phyloP scores from a whole-genome alignment of 2,329 filamentous ascomycete species.

The Ophiostoma australiae region DNA sequence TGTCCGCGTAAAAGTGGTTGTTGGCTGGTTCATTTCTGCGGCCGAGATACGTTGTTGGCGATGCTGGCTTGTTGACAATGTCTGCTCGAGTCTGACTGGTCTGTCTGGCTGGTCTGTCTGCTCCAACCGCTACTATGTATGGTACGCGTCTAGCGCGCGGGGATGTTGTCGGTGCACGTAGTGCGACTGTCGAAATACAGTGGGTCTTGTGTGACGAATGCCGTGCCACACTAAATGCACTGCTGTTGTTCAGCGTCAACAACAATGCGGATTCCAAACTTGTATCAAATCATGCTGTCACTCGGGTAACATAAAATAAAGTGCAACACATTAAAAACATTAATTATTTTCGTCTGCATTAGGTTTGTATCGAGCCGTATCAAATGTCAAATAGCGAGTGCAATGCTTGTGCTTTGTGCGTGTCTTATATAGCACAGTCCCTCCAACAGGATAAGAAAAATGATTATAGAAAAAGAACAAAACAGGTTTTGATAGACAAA shows the following conservation, averaged over 20 bases:
- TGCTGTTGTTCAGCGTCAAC: background rate
- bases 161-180: background rate
- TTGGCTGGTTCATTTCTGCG: slow-evolving; percentile 20
- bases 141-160: slow-evolving; percentile 1
- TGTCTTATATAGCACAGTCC: slow-evolving; percentile 4
- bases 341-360: slow-evolving; percentile 5
- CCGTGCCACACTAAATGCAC: background rate
- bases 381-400: background rate
- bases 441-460: slow-evolving; percentile 5
- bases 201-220: background rate
- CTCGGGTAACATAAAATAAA: too few relatives aligned
- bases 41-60: background rate
- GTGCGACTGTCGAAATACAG: background rate
- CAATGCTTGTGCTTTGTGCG: slow-evolving; percentile 14
- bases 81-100: too few relatives aligned
- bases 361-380: background rate
- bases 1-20: slow-evolving; percentile 27
- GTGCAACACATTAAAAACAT: background rate
- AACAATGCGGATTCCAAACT: background rate
- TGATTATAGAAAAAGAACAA: slow-evolving; percentile 17
- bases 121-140: background rate
- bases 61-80: background rate
- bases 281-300: too few relatives aligned
- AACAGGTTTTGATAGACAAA: slow-evolving; percentile 4
- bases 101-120: too few relatives aligned